Percentiles rank a stretch among this genome's conserved stretches.
phyloP scores from a whole-genome alignment of 768 basidiomycete genomes.

The Leccinum imitatum region DNA sequence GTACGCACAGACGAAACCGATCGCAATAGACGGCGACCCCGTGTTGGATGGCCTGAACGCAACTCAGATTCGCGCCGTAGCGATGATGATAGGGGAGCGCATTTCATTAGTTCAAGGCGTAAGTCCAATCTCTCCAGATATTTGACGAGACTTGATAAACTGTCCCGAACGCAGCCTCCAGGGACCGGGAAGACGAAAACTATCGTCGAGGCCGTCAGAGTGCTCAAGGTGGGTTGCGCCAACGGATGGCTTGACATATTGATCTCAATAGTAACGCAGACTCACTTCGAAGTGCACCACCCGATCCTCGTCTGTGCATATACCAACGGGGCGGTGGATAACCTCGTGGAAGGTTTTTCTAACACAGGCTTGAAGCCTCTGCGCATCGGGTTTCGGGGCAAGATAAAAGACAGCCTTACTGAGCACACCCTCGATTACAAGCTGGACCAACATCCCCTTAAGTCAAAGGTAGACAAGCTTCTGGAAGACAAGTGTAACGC shows the following conservation, averaged over 20 bases:
- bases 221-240: constrained; percentile 60
- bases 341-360: constrained; percentile 76
- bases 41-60: constrained; percentile 59
- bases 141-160: neutral
- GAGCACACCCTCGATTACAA: constrained; percentile 63
- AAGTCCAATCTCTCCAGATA: constrained; percentile 24
- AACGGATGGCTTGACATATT: neutral
- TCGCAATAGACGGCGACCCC: constrained; percentile 79
- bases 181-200: constrained; percentile 94
- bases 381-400: constrained; percentile 67
- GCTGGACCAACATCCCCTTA: constrained; percentile 59
- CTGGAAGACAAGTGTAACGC: constrained; percentile 39
- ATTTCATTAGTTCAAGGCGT: constrained; percentile 88
- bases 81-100: constrained; percentile 79
- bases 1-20: constrained; percentile 56
- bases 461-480: constrained; percentile 41
- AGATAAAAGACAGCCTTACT: constrained; percentile 55
- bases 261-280: constrained; percentile 36
- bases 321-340: constrained; percentile 92
- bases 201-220: constrained; percentile 78
- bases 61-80: constrained; percentile 81
- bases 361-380: constrained; percentile 65
- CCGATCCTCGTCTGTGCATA: constrained; percentile 92
- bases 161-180: constrained; percentile 57
- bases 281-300: constrained; percentile 76